These are phyloP conservation scores for Ensete ventricosum DNA, from an alignment of 176 grass and related monocot species.

Conservation along the genomic window DNA sequence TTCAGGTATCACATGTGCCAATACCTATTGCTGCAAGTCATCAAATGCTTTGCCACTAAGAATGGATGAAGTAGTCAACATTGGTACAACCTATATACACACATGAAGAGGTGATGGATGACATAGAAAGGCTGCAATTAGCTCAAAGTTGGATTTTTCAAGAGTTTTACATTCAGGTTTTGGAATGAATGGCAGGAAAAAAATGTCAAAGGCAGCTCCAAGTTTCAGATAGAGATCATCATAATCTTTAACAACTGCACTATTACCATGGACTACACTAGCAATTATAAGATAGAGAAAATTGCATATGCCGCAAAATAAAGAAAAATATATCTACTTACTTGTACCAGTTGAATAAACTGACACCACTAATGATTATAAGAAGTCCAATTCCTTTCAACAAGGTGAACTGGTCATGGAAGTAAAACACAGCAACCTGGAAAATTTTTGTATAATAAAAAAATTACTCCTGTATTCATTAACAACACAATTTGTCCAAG, in stretches of 20 bases:
- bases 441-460: slow-evolving; percentile 21
- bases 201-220: not conserved
- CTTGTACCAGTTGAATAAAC: slow-evolving; percentile 99
- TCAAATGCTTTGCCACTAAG: not conserved
- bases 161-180: not conserved
- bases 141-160: not conserved
- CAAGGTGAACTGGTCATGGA: slow-evolving; percentile 85
- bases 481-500: not conserved
- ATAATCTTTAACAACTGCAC: not conserved
- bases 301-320: not conserved
- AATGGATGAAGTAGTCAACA: not conserved
- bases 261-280: not conserved
- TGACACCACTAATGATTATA: slow-evolving; percentile 84
- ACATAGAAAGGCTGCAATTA: not conserved
- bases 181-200: not conserved
- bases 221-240: not conserved
- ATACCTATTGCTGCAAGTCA: not conserved
- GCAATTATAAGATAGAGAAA: slow-evolving; percentile 1
- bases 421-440: slow-evolving; percentile 99
- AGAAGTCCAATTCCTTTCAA: slow-evolving; percentile 75
- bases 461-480: not conserved
- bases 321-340: slow-evolving; percentile 38
- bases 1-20: not conserved
- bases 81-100: not conserved
- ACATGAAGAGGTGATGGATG: not conserved